Evolutionary conservation across 2,329 filamentous ascomycete genomes (phyloP), one percentile per base, ranked within the genome.

Genomic region (Phaeophleospora eucalypticola): DNA sequence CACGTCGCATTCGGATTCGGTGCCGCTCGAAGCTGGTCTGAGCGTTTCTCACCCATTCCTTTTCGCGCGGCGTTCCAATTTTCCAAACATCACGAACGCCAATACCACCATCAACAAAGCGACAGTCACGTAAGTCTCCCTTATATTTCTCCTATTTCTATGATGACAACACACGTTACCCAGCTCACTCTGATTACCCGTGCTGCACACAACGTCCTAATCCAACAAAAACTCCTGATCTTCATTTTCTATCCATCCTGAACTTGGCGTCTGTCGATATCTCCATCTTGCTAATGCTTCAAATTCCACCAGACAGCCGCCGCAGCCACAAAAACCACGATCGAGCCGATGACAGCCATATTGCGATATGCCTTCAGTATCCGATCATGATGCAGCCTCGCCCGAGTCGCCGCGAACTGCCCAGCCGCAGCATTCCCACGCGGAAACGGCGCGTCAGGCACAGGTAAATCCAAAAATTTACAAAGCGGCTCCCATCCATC

Each of bases 401-500:
- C 14, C 21, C 21, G 21, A 8, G 8, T 9, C 35, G 6, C 43
- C 36, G 19, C 20, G 21, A 45, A 34, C 17, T 34, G 24, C 7
- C 24, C 43, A n/a, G 15, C 36, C 36, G 14, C 7, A 15, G 24
- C 43, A 34, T 49, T 46, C 12, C 37, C 47, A 9, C 18, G 15
- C 14, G 43, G 37, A n/a, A 49, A 45, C 12, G 33, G 35, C 9
- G n/a, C 24, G 12, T 39, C 35, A 18, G 49, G 49, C 10, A 48
- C 36, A 24, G n/a, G 19, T 15, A 48, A 42, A 19, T 21, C 45
- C 14, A 45, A 33, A 32, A 47, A 51, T 27, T 27, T 38, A 37
- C 45, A 51, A 12, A 51, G 36, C 4, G 48, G 45, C 40, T 45
- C 45, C 41, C 35, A 48, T 15, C 49, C 45, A 36, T 41, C 29